Percentiles rank a stretch among this genome's conserved stretches.
Conservation (phyloP, 441 rosid genomes). For the Kokia cookei region DNA sequence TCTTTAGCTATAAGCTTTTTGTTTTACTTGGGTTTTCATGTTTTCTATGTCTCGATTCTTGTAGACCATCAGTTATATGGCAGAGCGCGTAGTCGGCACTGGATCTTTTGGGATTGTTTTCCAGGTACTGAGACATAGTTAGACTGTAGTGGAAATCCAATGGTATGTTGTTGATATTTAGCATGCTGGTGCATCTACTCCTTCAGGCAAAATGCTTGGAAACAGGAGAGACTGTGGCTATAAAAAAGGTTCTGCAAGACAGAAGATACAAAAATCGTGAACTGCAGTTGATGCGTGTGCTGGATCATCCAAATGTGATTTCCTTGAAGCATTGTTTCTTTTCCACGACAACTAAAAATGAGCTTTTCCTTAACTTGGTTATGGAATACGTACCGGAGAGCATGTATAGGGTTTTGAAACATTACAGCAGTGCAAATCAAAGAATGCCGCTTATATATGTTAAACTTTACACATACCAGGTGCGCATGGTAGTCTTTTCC, state of each 20-base stretch:
- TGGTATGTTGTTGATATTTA: neutral
- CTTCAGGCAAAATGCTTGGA: conserved; percentile 87
- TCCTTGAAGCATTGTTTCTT: conserved; percentile 95
- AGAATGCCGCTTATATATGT: conserved; percentile 91
- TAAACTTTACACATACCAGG: conserved; percentile 91
- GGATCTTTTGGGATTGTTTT: conserved; percentile 97
- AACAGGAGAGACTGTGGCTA: conserved; percentile 92
- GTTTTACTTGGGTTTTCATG: neutral
- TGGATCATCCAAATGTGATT: conserved; percentile 94
- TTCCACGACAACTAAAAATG: conserved; percentile 83
- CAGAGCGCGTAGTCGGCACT: conserved; percentile 92
- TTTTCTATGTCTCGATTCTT: conserved; percentile 12
- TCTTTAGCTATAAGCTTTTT: neutral
- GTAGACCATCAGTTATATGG: conserved; percentile 97
- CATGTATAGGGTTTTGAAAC: conserved; percentile 79
- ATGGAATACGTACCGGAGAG: conserved; percentile 98
- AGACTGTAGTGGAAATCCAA: neutral
- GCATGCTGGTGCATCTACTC: conserved; percentile 4
- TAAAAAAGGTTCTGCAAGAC: conserved; percentile 93
- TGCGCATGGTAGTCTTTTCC: conserved; percentile 12
- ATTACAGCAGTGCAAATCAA: conserved; percentile 72
- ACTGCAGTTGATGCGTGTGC: conserved; percentile 82
- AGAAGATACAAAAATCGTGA: conserved; percentile 92
- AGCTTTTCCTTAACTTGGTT: conserved; percentile 88
- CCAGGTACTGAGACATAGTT: conserved; percentile 39